Evolutionary conservation across 306 rosid genomes (phyloP).

Genomic region (Sechiopsis laciniata): DNA sequence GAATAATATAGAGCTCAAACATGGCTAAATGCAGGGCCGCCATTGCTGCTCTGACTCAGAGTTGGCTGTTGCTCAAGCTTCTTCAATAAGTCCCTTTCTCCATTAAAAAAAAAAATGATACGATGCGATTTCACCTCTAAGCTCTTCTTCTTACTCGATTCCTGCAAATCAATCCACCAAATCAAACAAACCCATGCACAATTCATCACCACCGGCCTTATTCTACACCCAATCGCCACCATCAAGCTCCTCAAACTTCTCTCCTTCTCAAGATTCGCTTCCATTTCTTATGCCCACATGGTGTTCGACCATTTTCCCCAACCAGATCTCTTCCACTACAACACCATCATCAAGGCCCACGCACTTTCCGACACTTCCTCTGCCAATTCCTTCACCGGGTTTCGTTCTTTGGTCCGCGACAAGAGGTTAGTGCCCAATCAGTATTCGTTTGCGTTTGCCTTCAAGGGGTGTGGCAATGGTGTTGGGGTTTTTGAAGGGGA

Average conservation of each 20-base stretch:
- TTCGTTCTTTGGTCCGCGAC: conserved; percentile 29
- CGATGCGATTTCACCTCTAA: conserved; percentile 31
- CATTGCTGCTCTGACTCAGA: not conserved
- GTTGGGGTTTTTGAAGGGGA: conserved; percentile 41
- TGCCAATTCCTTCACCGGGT: conserved; percentile 26
- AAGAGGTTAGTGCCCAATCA: conserved; percentile 31
- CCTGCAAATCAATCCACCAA: conserved; percentile 43
- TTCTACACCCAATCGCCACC: conserved; percentile 35
- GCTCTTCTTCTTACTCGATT: conserved; percentile 34
- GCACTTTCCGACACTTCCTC: conserved; percentile 37
- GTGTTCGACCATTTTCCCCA: conserved; percentile 51
- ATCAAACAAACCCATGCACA: conserved; percentile 51
- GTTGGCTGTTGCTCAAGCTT: not conserved
- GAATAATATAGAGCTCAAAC: not conserved
- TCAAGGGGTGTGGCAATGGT: conserved; percentile 51
- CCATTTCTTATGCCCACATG: conserved; percentile 41
- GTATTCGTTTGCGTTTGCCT: conserved; percentile 50
- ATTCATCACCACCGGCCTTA: conserved; percentile 34
- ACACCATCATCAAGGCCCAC: conserved; percentile 49
- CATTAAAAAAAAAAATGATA: conserved; percentile 30
- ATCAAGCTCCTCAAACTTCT: conserved; percentile 38
- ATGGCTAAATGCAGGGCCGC: conserved; percentile 11
- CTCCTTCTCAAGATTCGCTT: conserved; percentile 24
- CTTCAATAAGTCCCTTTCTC: not conserved
- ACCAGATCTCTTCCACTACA: conserved; percentile 49